Evolutionary conservation across 2,329 filamentous ascomycete species (phyloP).

Genomic region (Hymenoscyphus fructigenus): DNA sequence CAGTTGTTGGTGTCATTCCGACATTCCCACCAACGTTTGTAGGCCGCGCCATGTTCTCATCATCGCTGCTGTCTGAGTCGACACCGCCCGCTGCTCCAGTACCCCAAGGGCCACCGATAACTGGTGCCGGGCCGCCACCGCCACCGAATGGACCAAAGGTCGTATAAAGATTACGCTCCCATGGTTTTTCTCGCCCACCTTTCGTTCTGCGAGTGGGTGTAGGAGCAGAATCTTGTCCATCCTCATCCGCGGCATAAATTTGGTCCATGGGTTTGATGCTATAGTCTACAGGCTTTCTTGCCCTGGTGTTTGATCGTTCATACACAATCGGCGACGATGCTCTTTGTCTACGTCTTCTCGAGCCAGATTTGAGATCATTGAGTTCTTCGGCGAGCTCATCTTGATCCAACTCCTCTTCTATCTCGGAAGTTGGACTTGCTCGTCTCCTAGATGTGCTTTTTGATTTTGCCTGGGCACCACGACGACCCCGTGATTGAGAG

Average conservation of each 20-base stretch:
- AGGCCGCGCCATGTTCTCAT: conserved; percentile 72
- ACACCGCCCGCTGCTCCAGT: conserved; percentile 73
- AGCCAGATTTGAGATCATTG: conserved; percentile 53
- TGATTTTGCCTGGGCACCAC: conserved; percentile 41
- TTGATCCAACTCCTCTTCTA: conserved; percentile 57
- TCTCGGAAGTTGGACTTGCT: conserved; percentile 49
- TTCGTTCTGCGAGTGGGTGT: conserved; percentile 65
- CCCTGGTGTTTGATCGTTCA: conserved; percentile 52
- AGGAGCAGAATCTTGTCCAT: conserved; percentile 64
- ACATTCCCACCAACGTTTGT: conserved; percentile 61
- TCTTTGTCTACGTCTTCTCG: conserved; percentile 46
- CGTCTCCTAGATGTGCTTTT: conserved; percentile 48
- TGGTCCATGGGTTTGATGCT: conserved; percentile 77
- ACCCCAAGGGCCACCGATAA: conserved; percentile 66
- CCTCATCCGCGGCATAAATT: conserved; percentile 70
- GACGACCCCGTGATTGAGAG: conserved; percentile 50
- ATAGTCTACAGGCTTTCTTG: conserved; percentile 75
- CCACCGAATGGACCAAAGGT: conserved; percentile 93
- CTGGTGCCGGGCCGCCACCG: conserved; percentile 59
- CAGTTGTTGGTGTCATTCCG: conserved; percentile 60
- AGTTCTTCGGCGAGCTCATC: conserved; percentile 67
- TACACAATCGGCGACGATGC: conserved; percentile 58
- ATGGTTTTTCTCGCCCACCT: conserved; percentile 58
- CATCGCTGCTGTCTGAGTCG: conserved; percentile 96
- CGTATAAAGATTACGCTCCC: conserved; percentile 82